Evolutionary conservation across 2,329 filamentous ascomycete species (phyloP).

Genomic region (Pseudogymnoascus destructans): DNA sequence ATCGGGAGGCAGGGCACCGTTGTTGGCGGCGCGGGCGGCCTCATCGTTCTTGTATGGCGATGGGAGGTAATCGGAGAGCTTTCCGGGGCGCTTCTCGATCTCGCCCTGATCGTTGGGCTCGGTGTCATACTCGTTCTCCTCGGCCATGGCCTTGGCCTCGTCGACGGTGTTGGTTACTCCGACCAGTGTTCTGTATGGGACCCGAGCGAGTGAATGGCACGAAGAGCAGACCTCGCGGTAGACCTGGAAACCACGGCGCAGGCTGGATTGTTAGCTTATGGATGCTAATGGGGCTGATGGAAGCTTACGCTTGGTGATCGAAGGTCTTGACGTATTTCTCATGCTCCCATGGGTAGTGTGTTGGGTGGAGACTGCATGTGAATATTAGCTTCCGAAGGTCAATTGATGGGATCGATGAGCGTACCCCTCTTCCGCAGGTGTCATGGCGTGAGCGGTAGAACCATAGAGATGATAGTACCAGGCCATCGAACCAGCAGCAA

Average conservation of each 20-base stretch:
- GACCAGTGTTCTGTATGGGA: constrained; percentile 86
- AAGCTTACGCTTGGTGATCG: constrained; percentile 84
- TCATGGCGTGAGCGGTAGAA: constrained; percentile 73
- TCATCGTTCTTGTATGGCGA: constrained; percentile 98
- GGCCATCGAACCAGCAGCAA: constrained; percentile 77
- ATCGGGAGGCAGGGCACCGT: constrained; percentile 93
- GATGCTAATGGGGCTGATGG: constrained; percentile 12
- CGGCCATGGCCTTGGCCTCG: constrained; percentile 92
- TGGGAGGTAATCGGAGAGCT: constrained; percentile 95
- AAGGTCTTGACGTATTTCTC: constrained; percentile 86
- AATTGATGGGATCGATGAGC: constrained; percentile 31
- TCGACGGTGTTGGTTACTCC: constrained; percentile 89
- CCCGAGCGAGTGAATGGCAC: constrained; percentile 90
- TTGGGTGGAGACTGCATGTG: constrained; percentile 64
- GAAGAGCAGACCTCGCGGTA: constrained; percentile 97
- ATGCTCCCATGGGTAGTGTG: constrained; percentile 93
- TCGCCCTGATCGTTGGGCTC: constrained; percentile 97
- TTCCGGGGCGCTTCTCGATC: constrained; percentile 96
- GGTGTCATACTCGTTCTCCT: constrained; percentile 96
- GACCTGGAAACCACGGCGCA: constrained; percentile 98
- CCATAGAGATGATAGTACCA: constrained; percentile 98
- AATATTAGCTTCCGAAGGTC: constrained; percentile 11
- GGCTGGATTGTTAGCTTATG: constrained; percentile 38
- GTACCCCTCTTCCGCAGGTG: constrained; percentile 96
- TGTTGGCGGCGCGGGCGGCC: constrained; percentile 94